A percentile compares a stretch with the other conserved stretches of the same genome.
These are phyloP conservation scores for Saccharomycopsis microspora DNA, from an alignment of 805 yeast genomes.

Conservation along the genomic window DNA sequence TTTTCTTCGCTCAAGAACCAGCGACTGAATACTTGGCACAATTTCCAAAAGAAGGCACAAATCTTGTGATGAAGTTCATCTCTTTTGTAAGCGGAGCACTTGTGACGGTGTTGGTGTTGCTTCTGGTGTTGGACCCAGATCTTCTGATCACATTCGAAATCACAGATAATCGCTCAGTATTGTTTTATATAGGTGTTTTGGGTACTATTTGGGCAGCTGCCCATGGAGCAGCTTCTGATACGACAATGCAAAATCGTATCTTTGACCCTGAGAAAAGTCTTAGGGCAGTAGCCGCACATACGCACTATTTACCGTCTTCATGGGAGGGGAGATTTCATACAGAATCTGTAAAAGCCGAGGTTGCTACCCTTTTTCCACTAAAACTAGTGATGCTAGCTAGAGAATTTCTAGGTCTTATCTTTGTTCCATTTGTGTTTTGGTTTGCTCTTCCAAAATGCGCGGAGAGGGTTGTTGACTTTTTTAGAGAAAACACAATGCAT, in stretches of 20 bases:
- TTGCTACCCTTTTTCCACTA: slow-evolving; percentile 66
- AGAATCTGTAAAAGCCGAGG: slow-evolving; percentile 72
- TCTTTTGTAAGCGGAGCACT: slow-evolving; percentile 81
- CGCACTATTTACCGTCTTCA: slow-evolving; percentile 79
- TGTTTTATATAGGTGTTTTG: slow-evolving; percentile 79
- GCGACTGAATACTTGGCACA: slow-evolving; percentile 81
- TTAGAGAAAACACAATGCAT: slow-evolving; percentile 80
- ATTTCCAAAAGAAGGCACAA: slow-evolving; percentile 73
- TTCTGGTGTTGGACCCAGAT: slow-evolving; percentile 79
- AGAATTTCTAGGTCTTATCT: slow-evolving; percentile 70
- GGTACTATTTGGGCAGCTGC: slow-evolving; percentile 86
- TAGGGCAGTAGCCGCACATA: slow-evolving; percentile 67
- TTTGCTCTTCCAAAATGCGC: slow-evolving; percentile 63
- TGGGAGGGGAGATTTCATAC: slow-evolving; percentile 87
- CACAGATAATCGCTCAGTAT: slow-evolving; percentile 65
- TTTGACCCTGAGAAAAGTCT: slow-evolving; percentile 91
- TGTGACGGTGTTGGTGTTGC: slow-evolving; percentile 73
- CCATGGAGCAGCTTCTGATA: slow-evolving; percentile 49
- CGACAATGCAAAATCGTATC: slow-evolving; percentile 27
- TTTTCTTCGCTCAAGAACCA: slow-evolving; percentile 65
- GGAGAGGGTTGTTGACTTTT: slow-evolving; percentile 77
- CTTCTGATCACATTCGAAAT: slow-evolving; percentile 83
- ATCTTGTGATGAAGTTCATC: slow-evolving; percentile 43
- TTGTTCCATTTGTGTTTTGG: slow-evolving; percentile 89
- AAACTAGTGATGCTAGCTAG: slow-evolving; percentile 58